Conservation (phyloP, 176 grass and related monocot genomes). For the Carex littledalei region DNA sequence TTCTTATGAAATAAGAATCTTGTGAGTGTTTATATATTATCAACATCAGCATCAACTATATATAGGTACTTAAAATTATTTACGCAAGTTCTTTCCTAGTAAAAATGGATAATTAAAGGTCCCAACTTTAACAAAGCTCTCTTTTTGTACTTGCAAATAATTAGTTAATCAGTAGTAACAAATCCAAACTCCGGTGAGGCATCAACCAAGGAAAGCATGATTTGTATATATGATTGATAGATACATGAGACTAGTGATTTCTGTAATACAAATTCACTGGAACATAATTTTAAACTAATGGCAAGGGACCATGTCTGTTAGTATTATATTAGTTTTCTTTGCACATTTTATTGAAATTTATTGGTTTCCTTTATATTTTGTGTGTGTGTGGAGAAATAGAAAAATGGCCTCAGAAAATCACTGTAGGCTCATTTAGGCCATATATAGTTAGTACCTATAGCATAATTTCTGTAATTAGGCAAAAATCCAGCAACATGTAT, state of each 20-base stretch:
- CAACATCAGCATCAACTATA: not conserved
- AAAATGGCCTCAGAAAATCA: no score
- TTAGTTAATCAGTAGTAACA: conserved; percentile 8
- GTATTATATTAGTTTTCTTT: not conserved
- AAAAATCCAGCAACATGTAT: no score
- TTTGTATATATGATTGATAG: conserved; percentile 16
- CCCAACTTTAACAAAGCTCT: not conserved
- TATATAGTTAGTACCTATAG: no score
- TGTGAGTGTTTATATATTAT: not conserved
- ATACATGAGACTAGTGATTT: not conserved
- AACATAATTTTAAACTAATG: not conserved
- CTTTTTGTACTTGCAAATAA: not conserved
- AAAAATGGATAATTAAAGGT: not conserved
- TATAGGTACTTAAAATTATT: not conserved
- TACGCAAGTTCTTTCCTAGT: not conserved
- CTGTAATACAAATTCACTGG: not conserved
- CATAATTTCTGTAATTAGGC: no score
- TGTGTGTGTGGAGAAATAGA: no score
- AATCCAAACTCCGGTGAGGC: not conserved
- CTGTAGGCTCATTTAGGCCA: no score
- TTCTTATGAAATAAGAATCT: not conserved
- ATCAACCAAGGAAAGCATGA: conserved; percentile 6
- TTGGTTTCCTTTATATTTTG: not conserved
- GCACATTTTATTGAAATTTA: not conserved
- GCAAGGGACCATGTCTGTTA: not conserved